These are phyloP conservation scores for Exserohilum rostratum DNA, from an alignment of 2,329 filamentous ascomycete genomes.

Conservation along the genomic window DNA sequence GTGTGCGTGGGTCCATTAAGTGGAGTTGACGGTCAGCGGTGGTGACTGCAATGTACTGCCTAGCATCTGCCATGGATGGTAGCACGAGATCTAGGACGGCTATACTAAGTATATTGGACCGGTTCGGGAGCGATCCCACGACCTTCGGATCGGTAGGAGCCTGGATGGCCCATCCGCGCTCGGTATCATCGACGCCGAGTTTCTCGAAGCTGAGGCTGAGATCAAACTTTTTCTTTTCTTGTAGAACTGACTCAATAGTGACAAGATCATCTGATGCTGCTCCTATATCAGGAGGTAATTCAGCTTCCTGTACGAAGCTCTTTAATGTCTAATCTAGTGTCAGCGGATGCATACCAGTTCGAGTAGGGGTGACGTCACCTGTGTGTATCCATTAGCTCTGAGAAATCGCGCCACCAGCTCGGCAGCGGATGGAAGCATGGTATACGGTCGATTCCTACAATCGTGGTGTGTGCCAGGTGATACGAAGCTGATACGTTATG, in stretches of 20 bases:
- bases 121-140: slow-evolving; percentile 53
- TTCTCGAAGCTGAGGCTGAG: slow-evolving; percentile 62
- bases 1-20: slow-evolving; percentile 48
- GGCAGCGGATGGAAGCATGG: slow-evolving; percentile 47
- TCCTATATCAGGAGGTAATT: slow-evolving; percentile 59
- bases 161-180: slow-evolving; percentile 53
- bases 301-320: slow-evolving; percentile 64
- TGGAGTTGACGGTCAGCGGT: slow-evolving; percentile 54
- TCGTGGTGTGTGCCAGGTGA: neutral
- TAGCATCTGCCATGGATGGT: slow-evolving; percentile 14
- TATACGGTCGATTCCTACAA: neutral
- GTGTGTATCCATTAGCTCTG: slow-evolving; percentile 48
- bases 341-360: slow-evolving; percentile 3
- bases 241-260: slow-evolving; percentile 65
- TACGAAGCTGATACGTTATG: neutral
- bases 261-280: slow-evolving; percentile 51
- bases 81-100: slow-evolving; percentile 50
- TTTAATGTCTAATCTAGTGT: slow-evolving; percentile 57
- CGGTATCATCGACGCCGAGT: slow-evolving; percentile 53
- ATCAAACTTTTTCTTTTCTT: slow-evolving; percentile 66
- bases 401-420: slow-evolving; percentile 53
- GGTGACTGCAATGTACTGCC: slow-evolving; percentile 41
- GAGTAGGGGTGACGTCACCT: slow-evolving; percentile 37
- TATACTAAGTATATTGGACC: slow-evolving; percentile 61
- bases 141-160: slow-evolving; percentile 55